phyloP scores from a whole-genome alignment of 176 grass and related monocot genomes.

The Oryza meridionalis region DNA sequence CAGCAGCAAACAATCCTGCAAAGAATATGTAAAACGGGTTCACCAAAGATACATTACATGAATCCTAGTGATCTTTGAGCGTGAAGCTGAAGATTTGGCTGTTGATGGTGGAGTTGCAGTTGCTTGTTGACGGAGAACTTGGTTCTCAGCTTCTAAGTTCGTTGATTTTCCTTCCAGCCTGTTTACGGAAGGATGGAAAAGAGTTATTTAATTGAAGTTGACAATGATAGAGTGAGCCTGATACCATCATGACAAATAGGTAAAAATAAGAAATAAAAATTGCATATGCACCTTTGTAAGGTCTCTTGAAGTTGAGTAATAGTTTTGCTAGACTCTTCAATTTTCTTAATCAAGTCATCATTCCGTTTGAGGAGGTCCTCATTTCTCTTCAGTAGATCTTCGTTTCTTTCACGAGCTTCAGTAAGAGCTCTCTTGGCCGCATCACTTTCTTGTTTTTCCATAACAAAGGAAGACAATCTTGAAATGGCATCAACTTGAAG shows the following conservation, averaged over 20 bases:
- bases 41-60: constrained; percentile 45
- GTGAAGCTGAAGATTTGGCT: constrained; percentile 56
- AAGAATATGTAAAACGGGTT: constrained; percentile 22
- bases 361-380: constrained; percentile 61
- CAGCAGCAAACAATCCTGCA: constrained; percentile 31
- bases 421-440: constrained; percentile 56
- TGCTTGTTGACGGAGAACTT: constrained; percentile 74
- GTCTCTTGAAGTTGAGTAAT: constrained; percentile 61
- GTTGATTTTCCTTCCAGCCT: constrained; percentile 74
- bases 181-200: constrained; percentile 35
- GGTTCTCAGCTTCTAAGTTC: constrained; percentile 79
- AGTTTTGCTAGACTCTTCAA: constrained; percentile 58
- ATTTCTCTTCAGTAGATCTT: constrained; percentile 61
- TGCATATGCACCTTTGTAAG: constrained; percentile 58
- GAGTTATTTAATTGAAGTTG: constrained; percentile 27
- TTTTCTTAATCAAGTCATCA: constrained; percentile 67
- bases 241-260: neutral
- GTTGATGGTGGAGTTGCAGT: constrained; percentile 60
- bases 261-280: constrained; percentile 28
- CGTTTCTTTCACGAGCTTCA: constrained; percentile 72
- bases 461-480: constrained; percentile 65
- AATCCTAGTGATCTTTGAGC: constrained; percentile 57
- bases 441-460: constrained; percentile 71
- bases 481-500: constrained; percentile 72
- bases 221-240: constrained; percentile 15